These are phyloP conservation scores for Aspergillus nidulans DNA, from an alignment of 495 filamentous ascomycete genomes.

Conservation along the genomic window DNA sequence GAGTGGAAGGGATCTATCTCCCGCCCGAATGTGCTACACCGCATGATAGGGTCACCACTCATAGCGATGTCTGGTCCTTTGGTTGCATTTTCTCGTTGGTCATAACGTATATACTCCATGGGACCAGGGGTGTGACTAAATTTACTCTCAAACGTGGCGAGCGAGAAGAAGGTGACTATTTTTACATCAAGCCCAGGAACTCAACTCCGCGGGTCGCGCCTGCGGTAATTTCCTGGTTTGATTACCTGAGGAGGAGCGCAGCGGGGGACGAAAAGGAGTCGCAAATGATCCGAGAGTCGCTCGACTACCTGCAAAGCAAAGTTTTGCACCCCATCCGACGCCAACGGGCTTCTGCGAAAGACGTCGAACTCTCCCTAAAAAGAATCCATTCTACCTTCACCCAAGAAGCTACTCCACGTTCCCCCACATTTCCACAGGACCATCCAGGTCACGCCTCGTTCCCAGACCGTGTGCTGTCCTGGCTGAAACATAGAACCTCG, in stretches of 20 bases:
- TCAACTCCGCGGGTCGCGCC: slow-evolving; percentile 4
- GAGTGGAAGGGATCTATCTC: slow-evolving; percentile 19
- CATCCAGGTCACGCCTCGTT: neutral
- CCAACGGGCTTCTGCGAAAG: neutral
- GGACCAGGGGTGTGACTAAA: slow-evolving; percentile 1
- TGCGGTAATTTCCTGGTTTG: slow-evolving; percentile 15
- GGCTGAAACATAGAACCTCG: neutral
- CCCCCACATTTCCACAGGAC: neutral
- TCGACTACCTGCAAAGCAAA: slow-evolving; percentile 13
- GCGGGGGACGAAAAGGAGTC: neutral
- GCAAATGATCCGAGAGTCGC: slow-evolving; percentile 3
- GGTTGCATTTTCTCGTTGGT: slow-evolving; percentile 23
- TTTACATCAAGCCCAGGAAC: slow-evolving; percentile 10
- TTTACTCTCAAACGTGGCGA: slow-evolving; percentile 1
- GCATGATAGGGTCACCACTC: slow-evolving; percentile 6
- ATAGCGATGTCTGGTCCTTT: slow-evolving; percentile 24
- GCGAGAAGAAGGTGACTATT: slow-evolving; percentile 9
- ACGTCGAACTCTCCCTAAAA: slow-evolving; percentile 6
- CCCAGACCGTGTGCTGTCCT: neutral
- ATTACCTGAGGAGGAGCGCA: neutral
- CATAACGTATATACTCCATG: slow-evolving; percentile 15
- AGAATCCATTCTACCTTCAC: neutral
- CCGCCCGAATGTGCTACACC: slow-evolving; percentile 19
- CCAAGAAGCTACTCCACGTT: neutral
- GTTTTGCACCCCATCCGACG: slow-evolving; percentile 7